These are phyloP conservation scores for Cryptococcus sp. DNA, from an alignment of 1,284 basidiomycete genomes.

Conservation along the genomic window DNA sequence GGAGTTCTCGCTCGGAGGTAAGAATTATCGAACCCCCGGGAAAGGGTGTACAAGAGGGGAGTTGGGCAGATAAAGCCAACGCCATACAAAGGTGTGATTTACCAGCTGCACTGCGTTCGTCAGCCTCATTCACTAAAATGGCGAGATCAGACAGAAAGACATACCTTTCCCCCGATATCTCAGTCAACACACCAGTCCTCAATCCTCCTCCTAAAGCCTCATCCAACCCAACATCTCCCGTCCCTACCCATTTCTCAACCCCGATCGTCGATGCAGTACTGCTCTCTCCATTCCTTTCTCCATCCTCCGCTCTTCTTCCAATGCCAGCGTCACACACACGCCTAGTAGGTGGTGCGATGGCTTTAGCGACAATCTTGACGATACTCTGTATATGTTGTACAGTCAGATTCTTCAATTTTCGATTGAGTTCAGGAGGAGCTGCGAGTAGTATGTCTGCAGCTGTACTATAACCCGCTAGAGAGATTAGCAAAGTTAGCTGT, in stretches of 20 bases:
- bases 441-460: constrained; percentile 43
- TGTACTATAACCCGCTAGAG: constrained; percentile 18
- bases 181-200: constrained; percentile 70
- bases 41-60: constrained; percentile 56
- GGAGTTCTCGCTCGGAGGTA: constrained; percentile 66
- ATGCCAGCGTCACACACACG: background rate
- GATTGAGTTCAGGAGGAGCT: constrained; percentile 30
- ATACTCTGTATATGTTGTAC: constrained; percentile 3
- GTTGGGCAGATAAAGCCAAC: constrained; percentile 68
- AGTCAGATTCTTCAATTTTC: constrained; percentile 22
- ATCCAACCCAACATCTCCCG: constrained; percentile 67
- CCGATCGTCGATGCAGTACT: background rate
- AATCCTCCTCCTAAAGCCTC: constrained; percentile 67
- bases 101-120: constrained; percentile 65
- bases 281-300: constrained; percentile 3
- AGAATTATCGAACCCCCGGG: constrained; percentile 62
- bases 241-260: constrained; percentile 25
- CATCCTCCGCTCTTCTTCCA: background rate
- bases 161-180: constrained; percentile 81
- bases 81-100: constrained; percentile 83
- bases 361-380: background rate
- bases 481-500: too few species aligned
- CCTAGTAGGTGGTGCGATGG: background rate
- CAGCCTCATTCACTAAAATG: background rate
- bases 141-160: constrained; percentile 13